Conservation (phyloP, 2,329 filamentous ascomycete genomes). For the Exophiala sp. region DNA sequence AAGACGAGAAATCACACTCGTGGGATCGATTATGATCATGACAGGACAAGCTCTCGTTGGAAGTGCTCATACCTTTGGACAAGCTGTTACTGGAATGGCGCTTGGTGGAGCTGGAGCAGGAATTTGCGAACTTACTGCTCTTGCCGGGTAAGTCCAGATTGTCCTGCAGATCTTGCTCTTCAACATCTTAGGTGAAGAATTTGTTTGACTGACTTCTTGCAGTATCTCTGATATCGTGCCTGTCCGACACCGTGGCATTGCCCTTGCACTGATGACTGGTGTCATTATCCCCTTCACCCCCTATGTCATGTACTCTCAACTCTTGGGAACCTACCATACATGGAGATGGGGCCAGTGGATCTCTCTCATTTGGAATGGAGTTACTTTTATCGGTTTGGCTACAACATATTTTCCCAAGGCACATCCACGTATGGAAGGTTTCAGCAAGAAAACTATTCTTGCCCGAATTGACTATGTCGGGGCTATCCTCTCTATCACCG, state of each 20-base stretch:
- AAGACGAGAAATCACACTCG: slow-evolving; percentile 11
- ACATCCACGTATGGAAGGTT: slow-evolving; percentile 8
- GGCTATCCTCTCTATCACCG: slow-evolving; percentile 10
- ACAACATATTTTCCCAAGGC: slow-evolving; percentile 15
- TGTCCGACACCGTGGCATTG: slow-evolving; percentile 14
- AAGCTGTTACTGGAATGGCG: slow-evolving; percentile 5
- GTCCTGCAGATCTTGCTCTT: neutral
- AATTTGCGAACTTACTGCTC: slow-evolving; percentile 19
- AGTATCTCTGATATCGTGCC: slow-evolving; percentile 18
- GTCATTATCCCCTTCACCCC: slow-evolving; percentile 17
- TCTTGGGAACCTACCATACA: neutral
- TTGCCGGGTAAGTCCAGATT: slow-evolving; percentile 11
- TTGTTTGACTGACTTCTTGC: neutral
- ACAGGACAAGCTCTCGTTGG: slow-evolving; percentile 6
- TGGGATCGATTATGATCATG: slow-evolving; percentile 9
- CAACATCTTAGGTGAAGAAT: neutral
- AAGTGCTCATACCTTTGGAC: slow-evolving; percentile 6
- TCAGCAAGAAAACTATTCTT: neutral
- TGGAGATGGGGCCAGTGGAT: slow-evolving; percentile 16
- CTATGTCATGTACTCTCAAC: slow-evolving; percentile 11
- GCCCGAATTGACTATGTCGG: slow-evolving; percentile 14
- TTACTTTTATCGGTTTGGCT: neutral
- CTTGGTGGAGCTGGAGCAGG: slow-evolving; percentile 11
- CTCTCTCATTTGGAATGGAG: slow-evolving; percentile 7
- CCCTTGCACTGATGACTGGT: slow-evolving; percentile 9